Evolutionary conservation across 2,329 filamentous ascomycete species (phyloP).

Genomic region (Phialophora tarda): DNA sequence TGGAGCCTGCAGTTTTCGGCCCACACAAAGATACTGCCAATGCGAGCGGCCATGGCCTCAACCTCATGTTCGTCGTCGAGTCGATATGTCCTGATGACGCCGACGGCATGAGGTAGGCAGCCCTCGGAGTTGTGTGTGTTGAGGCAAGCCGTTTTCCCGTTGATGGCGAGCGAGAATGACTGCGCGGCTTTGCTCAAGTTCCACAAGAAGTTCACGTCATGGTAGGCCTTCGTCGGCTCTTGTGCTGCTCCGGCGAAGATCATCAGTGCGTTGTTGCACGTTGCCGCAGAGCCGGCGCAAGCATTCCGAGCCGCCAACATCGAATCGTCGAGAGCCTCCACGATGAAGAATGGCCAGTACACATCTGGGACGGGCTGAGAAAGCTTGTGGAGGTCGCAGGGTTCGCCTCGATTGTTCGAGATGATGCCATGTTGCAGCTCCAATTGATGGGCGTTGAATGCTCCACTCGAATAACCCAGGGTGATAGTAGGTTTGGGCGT

Average conservation of each 20-base stretch:
- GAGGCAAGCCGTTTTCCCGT: constrained; percentile 35
- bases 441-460: constrained; percentile 32
- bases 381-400: constrained; percentile 36
- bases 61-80: constrained; percentile 36
- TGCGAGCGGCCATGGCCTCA: constrained; percentile 30
- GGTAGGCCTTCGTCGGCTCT: constrained; percentile 19
- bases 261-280: constrained; percentile 39
- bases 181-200: constrained; percentile 32
- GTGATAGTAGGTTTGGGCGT: constrained; percentile 34
- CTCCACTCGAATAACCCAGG: constrained; percentile 30
- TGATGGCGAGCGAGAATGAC: constrained; percentile 38
- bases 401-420: constrained; percentile 31
- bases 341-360: constrained; percentile 39
- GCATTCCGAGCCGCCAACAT: constrained; percentile 35
- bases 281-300: constrained; percentile 32
- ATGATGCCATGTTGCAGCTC: constrained; percentile 40
- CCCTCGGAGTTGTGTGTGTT: constrained; percentile 36
- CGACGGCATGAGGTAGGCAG: constrained; percentile 31
- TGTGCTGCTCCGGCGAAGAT: constrained; percentile 33
- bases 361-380: constrained; percentile 35
- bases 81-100: constrained; percentile 32
- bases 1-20: constrained; percentile 34
- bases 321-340: constrained; percentile 34
- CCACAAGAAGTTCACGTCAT: constrained; percentile 28
- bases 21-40: constrained; percentile 37